Evolutionary conservation across 78 protist species (phyloP).

Genomic region (Capsaspora owczarzaki): DNA sequence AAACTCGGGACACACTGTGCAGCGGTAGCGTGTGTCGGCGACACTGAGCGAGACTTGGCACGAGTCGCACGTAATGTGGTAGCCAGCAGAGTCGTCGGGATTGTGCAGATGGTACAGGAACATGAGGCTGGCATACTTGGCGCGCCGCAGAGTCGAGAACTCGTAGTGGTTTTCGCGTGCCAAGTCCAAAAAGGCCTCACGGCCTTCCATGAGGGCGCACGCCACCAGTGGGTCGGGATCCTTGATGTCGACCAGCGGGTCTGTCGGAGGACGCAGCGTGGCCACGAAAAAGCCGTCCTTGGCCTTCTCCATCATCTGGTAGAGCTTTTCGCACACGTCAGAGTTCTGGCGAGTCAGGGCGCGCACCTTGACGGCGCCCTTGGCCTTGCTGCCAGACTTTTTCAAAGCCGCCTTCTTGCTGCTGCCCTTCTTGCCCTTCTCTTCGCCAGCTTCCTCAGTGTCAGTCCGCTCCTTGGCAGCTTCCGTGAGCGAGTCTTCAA

Average conservation of each 20-base stretch:
- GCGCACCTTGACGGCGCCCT: not conserved
- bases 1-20: conserved; percentile 5
- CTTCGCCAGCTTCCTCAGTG: not conserved
- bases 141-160: conserved; percentile 1
- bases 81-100: conserved; percentile 2
- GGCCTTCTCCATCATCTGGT: not conserved
- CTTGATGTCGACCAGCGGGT: not conserved
- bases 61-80: conserved; percentile 3
- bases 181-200: conserved; percentile 25
- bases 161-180: conserved; percentile 28
- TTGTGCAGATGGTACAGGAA: conserved; percentile 21
- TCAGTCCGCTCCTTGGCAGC: conserved; percentile 4
- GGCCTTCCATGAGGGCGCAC: conserved; percentile 25
- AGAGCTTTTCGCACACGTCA: not conserved
- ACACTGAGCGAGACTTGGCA: not conserved
- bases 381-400: not conserved
- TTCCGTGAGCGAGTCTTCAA: conserved; percentile 3
- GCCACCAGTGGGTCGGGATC: conserved; percentile 17
- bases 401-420: not conserved
- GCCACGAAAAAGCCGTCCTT: conserved; percentile 22
- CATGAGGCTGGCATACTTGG: conserved; percentile 23
- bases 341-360: not conserved
- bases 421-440: conserved; percentile 1
- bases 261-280: not conserved
- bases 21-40: conserved; percentile 14